Evolutionary conservation across 2,329 filamentous ascomycete genomes (phyloP).

Genomic region (Diaporthe sp.): DNA sequence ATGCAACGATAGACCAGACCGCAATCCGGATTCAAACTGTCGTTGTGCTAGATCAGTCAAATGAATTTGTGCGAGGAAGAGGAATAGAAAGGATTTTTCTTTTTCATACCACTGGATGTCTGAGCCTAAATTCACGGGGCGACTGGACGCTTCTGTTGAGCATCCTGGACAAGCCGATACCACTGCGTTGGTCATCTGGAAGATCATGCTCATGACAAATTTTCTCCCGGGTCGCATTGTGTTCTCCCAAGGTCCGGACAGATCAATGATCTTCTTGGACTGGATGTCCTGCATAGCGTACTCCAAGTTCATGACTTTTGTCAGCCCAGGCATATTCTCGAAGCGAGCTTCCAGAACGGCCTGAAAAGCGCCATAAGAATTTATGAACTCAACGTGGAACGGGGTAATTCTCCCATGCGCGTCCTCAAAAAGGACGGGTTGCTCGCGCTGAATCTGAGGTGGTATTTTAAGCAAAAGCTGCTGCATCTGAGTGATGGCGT

Average conservation of each 20-base stretch:
- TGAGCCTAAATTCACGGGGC: not conserved
- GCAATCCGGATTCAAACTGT: not conserved
- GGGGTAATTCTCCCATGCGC: not conserved
- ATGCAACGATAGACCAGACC: not conserved
- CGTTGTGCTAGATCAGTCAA: not conserved
- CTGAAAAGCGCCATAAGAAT: conserved; percentile 20
- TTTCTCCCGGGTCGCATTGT: conserved; percentile 10
- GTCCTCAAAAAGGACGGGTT: conserved; percentile 23
- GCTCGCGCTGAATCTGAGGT: conserved; percentile 18
- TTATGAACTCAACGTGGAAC: conserved; percentile 20
- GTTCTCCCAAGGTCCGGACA: not conserved
- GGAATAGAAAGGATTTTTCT: not conserved
- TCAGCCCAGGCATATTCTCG: conserved; percentile 17
- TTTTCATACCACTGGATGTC: conserved; percentile 11
- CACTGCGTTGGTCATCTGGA: not conserved
- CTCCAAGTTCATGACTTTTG: conserved; percentile 18
- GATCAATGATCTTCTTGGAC: not conserved
- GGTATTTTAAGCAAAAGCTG: not conserved
- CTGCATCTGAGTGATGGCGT: conserved; percentile 1
- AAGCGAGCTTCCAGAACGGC: conserved; percentile 18
- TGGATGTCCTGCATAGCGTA: conserved; percentile 21
- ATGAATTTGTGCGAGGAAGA: not conserved
- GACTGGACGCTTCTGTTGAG: not conserved
- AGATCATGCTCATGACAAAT: conserved; percentile 29
- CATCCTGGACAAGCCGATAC: conserved; percentile 12